Conservation (phyloP, 2,329 filamentous ascomycete species). For the Ambrosiella xylebori region DNA sequence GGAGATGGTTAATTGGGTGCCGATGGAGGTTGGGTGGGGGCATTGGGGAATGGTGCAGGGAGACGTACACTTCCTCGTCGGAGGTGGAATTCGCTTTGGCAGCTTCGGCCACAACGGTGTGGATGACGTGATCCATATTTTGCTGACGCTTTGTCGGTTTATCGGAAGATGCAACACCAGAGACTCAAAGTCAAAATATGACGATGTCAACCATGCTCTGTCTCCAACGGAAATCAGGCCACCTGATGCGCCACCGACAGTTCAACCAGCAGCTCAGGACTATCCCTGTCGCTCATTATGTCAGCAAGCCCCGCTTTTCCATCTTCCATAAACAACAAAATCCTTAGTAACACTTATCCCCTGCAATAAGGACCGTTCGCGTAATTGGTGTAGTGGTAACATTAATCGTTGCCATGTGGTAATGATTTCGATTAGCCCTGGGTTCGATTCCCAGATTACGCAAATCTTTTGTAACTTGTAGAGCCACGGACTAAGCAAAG, state of each 20-base stretch:
- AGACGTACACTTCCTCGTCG: slow-evolving; percentile 11
- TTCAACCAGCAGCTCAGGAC: background rate
- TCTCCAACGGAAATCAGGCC: too few species aligned
- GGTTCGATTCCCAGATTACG: slow-evolving; percentile 13
- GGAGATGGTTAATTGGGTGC: background rate
- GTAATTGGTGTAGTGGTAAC: slow-evolving; percentile 13
- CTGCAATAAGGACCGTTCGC: background rate
- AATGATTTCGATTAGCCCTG: slow-evolving; percentile 13
- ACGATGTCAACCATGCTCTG: too few species aligned
- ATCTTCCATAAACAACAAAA: background rate
- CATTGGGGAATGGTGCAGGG: background rate
- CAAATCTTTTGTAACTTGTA: background rate
- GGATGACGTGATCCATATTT: slow-evolving; percentile 40
- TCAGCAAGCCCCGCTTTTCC: background rate
- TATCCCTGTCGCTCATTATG: background rate
- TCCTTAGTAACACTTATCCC: background rate
- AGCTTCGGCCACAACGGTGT: slow-evolving; percentile 37
- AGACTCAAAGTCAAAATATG: too few species aligned
- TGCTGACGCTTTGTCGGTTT: too few species aligned
- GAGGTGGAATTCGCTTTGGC: slow-evolving; percentile 22
- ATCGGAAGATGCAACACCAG: too few species aligned
- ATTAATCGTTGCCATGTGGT: slow-evolving; percentile 13
- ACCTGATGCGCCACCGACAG: background rate
- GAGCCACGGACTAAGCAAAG: background rate
- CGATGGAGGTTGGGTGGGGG: background rate